Evolutionary conservation across 371 early-diverging fungal species (phyloP).

Genomic region (Agmasoma carcini): DNA sequence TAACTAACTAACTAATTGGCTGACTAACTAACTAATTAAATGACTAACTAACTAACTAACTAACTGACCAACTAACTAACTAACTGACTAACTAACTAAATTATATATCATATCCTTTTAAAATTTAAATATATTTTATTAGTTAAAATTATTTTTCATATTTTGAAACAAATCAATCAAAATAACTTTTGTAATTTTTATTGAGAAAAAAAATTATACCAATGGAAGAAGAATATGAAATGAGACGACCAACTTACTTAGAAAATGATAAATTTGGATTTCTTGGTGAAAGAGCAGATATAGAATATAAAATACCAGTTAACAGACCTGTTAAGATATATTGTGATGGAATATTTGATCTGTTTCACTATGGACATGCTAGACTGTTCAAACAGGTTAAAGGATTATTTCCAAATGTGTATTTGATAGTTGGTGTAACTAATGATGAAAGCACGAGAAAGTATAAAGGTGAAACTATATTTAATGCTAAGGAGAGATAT

Average conservation of each 20-base stretch:
- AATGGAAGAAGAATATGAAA: constrained; percentile 8
- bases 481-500: constrained; percentile 68
- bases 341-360: constrained; percentile 64
- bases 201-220: not conserved
- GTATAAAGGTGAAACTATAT: constrained; percentile 76
- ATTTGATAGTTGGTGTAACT: constrained; percentile 72
- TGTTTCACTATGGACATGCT: constrained; percentile 83
- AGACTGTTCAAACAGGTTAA: constrained; percentile 77
- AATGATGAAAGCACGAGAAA: constrained; percentile 65
- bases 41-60: too few relatives aligned
- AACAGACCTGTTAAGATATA: constrained; percentile 51
- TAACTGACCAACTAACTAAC: too few relatives aligned
- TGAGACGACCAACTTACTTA: constrained; percentile 24
- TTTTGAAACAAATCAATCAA: not conserved
- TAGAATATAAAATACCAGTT: constrained; percentile 24
- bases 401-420: constrained; percentile 66
- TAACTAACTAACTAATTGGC: too few relatives aligned
- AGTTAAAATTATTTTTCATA: not conserved
- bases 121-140: too few relatives aligned
- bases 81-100: too few relatives aligned
- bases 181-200: not conserved
- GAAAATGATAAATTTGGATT: constrained; percentile 13
- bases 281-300: not conserved
- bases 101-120: too few relatives aligned
- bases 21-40: too few relatives aligned